Base-by-base conservation (phyloP, 352 stramenopile species). In the Pythium apleroticum region DNA sequence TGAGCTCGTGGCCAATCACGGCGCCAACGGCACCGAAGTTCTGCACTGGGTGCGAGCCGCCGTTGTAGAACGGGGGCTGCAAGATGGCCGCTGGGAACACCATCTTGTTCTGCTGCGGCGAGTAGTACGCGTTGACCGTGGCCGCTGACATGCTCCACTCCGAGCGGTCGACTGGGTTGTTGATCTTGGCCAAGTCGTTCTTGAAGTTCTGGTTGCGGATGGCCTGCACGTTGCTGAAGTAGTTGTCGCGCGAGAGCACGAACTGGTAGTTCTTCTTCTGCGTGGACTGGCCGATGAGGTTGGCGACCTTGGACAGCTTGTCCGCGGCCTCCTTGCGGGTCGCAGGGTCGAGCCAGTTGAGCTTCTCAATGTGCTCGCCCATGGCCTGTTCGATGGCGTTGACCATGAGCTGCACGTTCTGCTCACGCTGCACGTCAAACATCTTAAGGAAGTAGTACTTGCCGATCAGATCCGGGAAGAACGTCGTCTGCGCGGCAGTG, bases 1-100 rank as follows among this genome's bases (percentile, higher is more conserved):
- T 97, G 69, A 98, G 96, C 71, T 98, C 95, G 68, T 98, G 95
- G 0, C 90, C 95, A 8, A 97, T 89, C 30, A 98, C 83, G 24
- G 90, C 88, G 19, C 92, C 91, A 59, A 98, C 96, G 0, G 84
- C 76, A 8, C 93, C 93, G 68, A 96, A 98, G 62, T 97, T 97
- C 24, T 95, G 84, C 19, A 90, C 88, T 54, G 89, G 76, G 64
- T 95, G 77, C 15, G 72, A 77, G 27, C 80, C 74, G 35, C 72
- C 74, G 43, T 97, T 80, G 69, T 96, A 98, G 59, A 98, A 97
- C 11, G 93, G 93, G 28, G 80, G 76, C 71, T 98, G 93, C 15
- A 98, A 73, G 55, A 98, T 97, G 9, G 89, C 93, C 3, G 92
- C 93, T 7, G 95, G 93, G 69, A 98, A 98, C 2, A 98, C 89